Percentiles rank a stretch among this genome's conserved stretches.
Conservation (phyloP, 129 eudicot species). For the Chrysanthemum makinoi region DNA sequence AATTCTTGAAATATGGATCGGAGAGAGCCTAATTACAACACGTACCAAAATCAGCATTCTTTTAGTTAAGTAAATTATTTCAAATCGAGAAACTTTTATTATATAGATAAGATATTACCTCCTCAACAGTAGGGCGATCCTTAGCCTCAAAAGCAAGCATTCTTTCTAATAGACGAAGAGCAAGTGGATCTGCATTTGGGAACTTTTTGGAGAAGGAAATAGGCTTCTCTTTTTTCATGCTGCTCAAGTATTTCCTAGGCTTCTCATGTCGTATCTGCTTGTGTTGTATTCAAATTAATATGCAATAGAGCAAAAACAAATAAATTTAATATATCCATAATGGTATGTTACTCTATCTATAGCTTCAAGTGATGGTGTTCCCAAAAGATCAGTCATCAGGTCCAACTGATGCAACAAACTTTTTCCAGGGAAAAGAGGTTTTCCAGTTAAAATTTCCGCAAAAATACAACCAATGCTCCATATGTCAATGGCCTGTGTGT, state of each 20-base stretch:
- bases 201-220: slow-evolving; percentile 84
- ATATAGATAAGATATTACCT: slow-evolving; percentile 41
- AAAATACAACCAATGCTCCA: slow-evolving; percentile 99
- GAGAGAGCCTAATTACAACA: slow-evolving; percentile 69
- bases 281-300: slow-evolving; percentile 8
- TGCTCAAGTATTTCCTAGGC: slow-evolving; percentile 90
- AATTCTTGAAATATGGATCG: slow-evolving; percentile 87
- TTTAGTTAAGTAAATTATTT: neutral
- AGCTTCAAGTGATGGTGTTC: neutral
- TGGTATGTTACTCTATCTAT: neutral
- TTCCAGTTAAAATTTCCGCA: slow-evolving; percentile 88
- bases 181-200: slow-evolving; percentile 88
- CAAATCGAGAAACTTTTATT: neutral
- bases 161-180: slow-evolving; percentile 82
- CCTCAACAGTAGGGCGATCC: slow-evolving; percentile 92
- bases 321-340: neutral
- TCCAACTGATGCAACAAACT: slow-evolving; percentile 95
- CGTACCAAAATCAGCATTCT: neutral
- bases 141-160: slow-evolving; percentile 96
- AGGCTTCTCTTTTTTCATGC: slow-evolving; percentile 85
- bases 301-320: neutral
- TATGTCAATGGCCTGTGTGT: slow-evolving; percentile 93
- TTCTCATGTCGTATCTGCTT: slow-evolving; percentile 84
- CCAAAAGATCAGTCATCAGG: slow-evolving; percentile 68
- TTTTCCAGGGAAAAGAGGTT: slow-evolving; percentile 93